phyloP scores from a whole-genome alignment of 2,329 filamentous ascomycete species.

The Epichloe bromicola region DNA sequence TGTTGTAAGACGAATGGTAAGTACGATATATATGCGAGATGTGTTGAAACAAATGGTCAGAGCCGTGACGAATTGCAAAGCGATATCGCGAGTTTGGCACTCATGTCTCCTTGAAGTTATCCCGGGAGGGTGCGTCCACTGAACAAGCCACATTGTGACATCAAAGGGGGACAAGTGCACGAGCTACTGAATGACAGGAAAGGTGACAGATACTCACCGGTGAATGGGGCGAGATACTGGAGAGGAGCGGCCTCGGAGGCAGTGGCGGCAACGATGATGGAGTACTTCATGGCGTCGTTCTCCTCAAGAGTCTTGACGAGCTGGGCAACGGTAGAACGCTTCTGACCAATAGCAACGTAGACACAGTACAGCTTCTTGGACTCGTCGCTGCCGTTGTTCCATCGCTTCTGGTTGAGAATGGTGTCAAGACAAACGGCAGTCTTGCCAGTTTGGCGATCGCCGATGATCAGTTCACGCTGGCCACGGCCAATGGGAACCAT shows the following conservation, averaged over 20 bases:
- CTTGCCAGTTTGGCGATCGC: conserved; percentile 99
- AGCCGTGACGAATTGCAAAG: background rate
- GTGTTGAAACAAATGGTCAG: background rate
- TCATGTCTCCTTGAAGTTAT: background rate
- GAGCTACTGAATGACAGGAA: no score
- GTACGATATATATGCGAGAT: background rate
- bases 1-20: background rate
- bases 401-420: conserved; percentile 98
- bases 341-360: conserved; percentile 98
- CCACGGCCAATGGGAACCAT: conserved; percentile 99
- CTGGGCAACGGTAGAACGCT: conserved; percentile 98
- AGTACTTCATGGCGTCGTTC: conserved; percentile 99
- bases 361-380: conserved; percentile 98
- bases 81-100: background rate
- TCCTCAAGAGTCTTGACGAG: conserved; percentile 99
- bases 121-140: background rate
- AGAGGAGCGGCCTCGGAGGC: conserved; percentile 93
- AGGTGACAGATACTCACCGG: conserved; percentile 33
- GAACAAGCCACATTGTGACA: no score
- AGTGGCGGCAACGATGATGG: conserved; percentile 83
- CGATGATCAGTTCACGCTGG: conserved; percentile 99
- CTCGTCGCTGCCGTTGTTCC: conserved; percentile 83
- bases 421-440: conserved; percentile 95
- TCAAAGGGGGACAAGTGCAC: no score
- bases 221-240: conserved; percentile 91